Percentiles rank a stretch among this genome's conserved stretches.
phyloP scores from a whole-genome alignment of 2,329 filamentous ascomycete species.

The Colletotrichum lini region DNA sequence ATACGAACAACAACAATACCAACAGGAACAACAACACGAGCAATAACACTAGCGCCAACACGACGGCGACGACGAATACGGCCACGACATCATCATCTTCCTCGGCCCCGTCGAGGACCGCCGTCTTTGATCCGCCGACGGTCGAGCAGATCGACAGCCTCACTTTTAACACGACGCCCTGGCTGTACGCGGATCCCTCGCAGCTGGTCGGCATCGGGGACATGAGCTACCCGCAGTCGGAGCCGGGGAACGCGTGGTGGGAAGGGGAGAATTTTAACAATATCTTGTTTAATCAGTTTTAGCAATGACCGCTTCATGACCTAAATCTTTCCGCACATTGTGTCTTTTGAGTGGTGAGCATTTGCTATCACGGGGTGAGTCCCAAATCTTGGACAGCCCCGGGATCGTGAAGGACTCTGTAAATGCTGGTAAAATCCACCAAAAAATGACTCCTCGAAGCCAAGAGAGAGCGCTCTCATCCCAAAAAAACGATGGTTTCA shows the following conservation, averaged over 20 bases:
- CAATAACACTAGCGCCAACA: background rate
- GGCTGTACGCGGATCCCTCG: conserved; percentile 59
- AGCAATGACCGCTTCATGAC: conserved; percentile 32
- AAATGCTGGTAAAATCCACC: too few relatives aligned
- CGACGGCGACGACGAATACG: background rate
- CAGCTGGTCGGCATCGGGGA: conserved; percentile 57
- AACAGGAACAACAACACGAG: background rate
- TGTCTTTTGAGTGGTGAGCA: background rate
- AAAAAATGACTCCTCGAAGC: too few relatives aligned
- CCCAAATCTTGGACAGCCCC: background rate
- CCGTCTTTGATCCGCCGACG: conserved; percentile 49
- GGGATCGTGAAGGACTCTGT: too few relatives aligned
- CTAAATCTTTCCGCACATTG: too few relatives aligned
- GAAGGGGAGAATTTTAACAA: conserved; percentile 57
- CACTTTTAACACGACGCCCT: conserved; percentile 59
- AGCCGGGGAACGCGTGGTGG: conserved; percentile 56
- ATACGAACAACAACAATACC: too few relatives aligned
- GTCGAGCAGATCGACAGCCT: conserved; percentile 54
- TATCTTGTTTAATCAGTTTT: conserved; percentile 57
- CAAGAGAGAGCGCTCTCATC: too few relatives aligned
- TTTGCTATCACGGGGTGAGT: too few relatives aligned
- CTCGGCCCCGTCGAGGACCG: conserved; percentile 7
- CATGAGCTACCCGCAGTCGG: conserved; percentile 51
- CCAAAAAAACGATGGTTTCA: background rate
- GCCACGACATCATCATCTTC: background rate